phyloP scores from a whole-genome alignment of 179 eudicot species.

The Silene coronaria region DNA sequence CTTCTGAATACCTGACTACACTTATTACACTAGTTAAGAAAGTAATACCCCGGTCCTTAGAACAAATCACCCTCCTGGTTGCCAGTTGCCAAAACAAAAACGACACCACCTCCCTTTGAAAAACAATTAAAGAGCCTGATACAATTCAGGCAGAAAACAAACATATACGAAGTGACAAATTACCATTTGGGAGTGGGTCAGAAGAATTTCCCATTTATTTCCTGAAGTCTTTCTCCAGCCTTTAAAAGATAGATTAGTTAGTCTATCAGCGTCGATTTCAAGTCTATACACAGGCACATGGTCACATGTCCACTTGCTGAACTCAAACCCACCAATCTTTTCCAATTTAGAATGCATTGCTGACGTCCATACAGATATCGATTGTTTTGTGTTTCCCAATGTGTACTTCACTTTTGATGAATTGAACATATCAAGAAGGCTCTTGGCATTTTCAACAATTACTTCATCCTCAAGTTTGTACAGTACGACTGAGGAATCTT shows the following conservation, averaged over 20 bases:
- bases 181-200: conserved; percentile 98
- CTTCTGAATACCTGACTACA: too few species aligned
- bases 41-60: background rate
- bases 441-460: conserved; percentile 49
- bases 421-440: conserved; percentile 51
- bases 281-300: conserved; percentile 66
- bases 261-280: conserved; percentile 49
- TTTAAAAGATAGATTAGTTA: conserved; percentile 44
- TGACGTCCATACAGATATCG: conserved; percentile 42
- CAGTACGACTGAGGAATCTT: conserved; percentile 54
- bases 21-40: background rate
- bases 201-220: conserved; percentile 58
- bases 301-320: conserved; percentile 65
- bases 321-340: conserved; percentile 80
- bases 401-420: conserved; percentile 36
- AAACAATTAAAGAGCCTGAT: background rate
- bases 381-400: conserved; percentile 27
- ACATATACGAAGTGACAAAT: conserved; percentile 15
- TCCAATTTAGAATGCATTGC: conserved; percentile 50
- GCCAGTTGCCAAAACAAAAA: background rate
- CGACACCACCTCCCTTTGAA: background rate
- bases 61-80: background rate
- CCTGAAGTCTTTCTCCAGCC: conserved; percentile 55
- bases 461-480: conserved; percentile 55
- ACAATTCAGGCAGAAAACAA: conserved; percentile 7